Evolutionary conservation across 805 yeast species (phyloP), one percentile per base, ranked within the genome.

Genomic region (Saccharomycopsis sp.): DNA sequence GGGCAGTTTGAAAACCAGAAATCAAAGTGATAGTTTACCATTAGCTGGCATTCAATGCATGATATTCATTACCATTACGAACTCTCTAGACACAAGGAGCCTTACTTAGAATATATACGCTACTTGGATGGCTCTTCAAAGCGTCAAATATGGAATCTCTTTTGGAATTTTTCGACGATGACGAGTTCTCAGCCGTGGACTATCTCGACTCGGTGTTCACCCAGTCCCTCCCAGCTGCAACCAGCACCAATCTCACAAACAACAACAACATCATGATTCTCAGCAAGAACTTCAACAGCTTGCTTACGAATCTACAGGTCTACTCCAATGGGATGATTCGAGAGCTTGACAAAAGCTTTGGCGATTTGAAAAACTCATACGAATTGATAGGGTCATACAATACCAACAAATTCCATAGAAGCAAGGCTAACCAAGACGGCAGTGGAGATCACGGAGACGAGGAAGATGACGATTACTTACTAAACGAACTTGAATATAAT

Each of bases 151-250:
- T 53, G 56, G 56, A 46, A 3, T 29, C 44, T 5, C 41, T 53
- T n/a, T 24, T 59, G 41, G 9, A 23, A n/a, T 59, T 52, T 34
- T 59, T 59, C 34, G 62, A 59, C 34, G 57, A 59, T 15, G 59
- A 56, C 34, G 34, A 53, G n/a, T 59, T 59, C 47, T 59, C 62
- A 15, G 52, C 59, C 5, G 57, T 59, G 20, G 57, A 59, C n/a
- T 59, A 55, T 34, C 48, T 59, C 24, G 58, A 59, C 47, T 47
- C 58, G 12, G 15, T 57, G 7, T 53, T 16, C 21, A 21, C 46
- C 3, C 34, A 41, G 3, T 44, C 48, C 16, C 48, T 44, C 12
- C 48, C 48, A 12, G 47, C 51, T 21, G 23, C 51, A 2, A n/a
- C 24, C 8, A 40, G 34, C 40, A 7, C 41, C 5, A 52, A 54